Conservation (phyloP, 108 stramenopile genomes). For the Ochromonas danica region DNA sequence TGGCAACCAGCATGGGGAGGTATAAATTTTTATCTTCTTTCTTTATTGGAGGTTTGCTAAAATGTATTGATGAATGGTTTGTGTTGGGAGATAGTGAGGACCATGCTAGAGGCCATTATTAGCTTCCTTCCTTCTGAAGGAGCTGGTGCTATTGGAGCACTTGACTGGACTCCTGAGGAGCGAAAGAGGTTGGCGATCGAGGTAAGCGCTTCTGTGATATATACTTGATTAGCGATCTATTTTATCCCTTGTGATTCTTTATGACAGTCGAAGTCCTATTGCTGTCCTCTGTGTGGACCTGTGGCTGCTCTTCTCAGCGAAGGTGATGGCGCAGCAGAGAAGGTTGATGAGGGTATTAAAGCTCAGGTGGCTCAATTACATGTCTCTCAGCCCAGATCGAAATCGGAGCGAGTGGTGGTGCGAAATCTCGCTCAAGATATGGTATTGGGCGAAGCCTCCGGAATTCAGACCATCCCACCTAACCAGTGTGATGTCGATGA, state of each 20-base stretch:
- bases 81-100: no score
- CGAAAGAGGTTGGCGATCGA: slow-evolving; percentile 39
- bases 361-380: not conserved
- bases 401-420: no score
- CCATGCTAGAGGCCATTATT: slow-evolving; percentile 94
- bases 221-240: not conserved
- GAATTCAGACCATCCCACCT: no score
- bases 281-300: slow-evolving; percentile 27
- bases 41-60: not conserved
- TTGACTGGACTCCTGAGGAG: slow-evolving; percentile 67
- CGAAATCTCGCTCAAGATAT: no score
- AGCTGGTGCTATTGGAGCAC: slow-evolving; percentile 90
- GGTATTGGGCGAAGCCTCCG: no score
- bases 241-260: not conserved
- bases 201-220: not conserved
- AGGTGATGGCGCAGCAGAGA: not conserved
- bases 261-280: slow-evolving; percentile 27
- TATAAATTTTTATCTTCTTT: not conserved
- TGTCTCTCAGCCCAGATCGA: no score
- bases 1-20: slow-evolving; percentile 83
- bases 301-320: not conserved
- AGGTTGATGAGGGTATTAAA: not conserved
- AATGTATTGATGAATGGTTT: not conserved
- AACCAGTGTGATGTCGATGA: no score
- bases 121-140: slow-evolving; percentile 89